phyloP scores from a whole-genome alignment of 2,329 filamentous ascomycete species.

The Knufia petricola region DNA sequence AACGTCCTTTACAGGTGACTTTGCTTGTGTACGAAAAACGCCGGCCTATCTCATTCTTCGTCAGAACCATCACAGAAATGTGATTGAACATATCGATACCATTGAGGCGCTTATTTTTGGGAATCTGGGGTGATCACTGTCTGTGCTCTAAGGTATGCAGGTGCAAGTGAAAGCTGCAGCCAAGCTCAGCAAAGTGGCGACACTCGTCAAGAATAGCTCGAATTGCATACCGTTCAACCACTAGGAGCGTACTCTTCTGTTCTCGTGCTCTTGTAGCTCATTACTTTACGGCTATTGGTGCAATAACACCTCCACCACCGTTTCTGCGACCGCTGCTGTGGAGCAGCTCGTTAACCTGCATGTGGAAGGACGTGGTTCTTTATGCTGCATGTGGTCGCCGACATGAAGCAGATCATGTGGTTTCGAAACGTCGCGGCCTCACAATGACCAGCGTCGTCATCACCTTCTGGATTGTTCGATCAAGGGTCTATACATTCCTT shows the following conservation, averaged over 20 bases:
- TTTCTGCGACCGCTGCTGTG: no score
- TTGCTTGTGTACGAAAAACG: no score
- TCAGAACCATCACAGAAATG: neutral
- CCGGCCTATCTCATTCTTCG: neutral
- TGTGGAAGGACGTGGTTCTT: no score
- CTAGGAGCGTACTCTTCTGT: neutral
- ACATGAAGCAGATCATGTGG: neutral
- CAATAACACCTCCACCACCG: neutral
- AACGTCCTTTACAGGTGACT: no score
- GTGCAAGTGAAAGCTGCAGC: neutral
- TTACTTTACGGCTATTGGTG: neutral
- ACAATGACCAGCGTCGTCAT: neutral
- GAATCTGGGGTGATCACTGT: neutral
- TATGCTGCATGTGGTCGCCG: no score
- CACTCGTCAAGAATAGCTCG: neutral
- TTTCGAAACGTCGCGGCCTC: neutral
- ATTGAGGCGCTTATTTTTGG: neutral
- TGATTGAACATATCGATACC: neutral
- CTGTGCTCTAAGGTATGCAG: neutral
- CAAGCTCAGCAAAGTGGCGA: neutral
- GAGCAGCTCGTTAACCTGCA: no score
- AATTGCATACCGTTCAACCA: no score
- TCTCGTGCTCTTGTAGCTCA: neutral
- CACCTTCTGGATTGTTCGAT: neutral
- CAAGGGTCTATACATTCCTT: neutral